Evolutionary conservation across 1,139 yeast genomes (phyloP).

Genomic region (Saccharomyces hybrid): DNA sequence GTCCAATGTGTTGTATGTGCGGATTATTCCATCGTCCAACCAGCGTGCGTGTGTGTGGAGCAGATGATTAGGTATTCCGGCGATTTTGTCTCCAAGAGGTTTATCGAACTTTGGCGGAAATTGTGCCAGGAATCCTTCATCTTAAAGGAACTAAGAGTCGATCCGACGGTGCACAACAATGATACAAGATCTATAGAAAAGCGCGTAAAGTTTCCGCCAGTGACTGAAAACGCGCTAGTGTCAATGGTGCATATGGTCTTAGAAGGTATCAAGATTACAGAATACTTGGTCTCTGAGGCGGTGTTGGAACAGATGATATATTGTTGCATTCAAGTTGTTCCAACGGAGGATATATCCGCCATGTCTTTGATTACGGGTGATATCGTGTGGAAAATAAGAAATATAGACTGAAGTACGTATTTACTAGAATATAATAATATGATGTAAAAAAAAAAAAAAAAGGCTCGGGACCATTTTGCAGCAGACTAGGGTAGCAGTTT

Average conservation of each 20-base stretch:
- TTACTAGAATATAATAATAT: too few relatives aligned
- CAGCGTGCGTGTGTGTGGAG: slow-evolving; percentile 35
- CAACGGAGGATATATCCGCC: slow-evolving; percentile 11
- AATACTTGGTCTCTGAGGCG: slow-evolving; percentile 17
- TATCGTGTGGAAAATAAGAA: slow-evolving; percentile 13
- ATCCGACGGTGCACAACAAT: slow-evolving; percentile 5
- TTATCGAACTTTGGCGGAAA: slow-evolving; percentile 39
- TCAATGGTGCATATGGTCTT: slow-evolving; percentile 19
- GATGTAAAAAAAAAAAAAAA: too few relatives aligned
- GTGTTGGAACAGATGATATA: slow-evolving; percentile 18
- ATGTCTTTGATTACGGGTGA: slow-evolving; percentile 22
- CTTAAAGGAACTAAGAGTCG: slow-evolving; percentile 10
- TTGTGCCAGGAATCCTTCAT: slow-evolving; percentile 24
- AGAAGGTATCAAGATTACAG: slow-evolving; percentile 23
- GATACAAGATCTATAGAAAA: slow-evolving; percentile 4
- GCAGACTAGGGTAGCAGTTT: too few relatives aligned
- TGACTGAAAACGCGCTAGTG: slow-evolving; percentile 18
- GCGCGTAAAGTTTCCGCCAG: slow-evolving; percentile 16
- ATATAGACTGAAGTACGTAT: not conserved
- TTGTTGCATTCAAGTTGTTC: slow-evolving; percentile 21
- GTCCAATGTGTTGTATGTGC: slow-evolving; percentile 35
- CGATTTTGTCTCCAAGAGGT: slow-evolving; percentile 46
- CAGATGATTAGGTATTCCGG: slow-evolving; percentile 38
- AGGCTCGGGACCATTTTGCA: too few relatives aligned
- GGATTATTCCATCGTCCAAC: slow-evolving; percentile 35